phyloP scores from a whole-genome alignment of 2,329 filamentous ascomycete species.

The Ilyonectria robusta region DNA sequence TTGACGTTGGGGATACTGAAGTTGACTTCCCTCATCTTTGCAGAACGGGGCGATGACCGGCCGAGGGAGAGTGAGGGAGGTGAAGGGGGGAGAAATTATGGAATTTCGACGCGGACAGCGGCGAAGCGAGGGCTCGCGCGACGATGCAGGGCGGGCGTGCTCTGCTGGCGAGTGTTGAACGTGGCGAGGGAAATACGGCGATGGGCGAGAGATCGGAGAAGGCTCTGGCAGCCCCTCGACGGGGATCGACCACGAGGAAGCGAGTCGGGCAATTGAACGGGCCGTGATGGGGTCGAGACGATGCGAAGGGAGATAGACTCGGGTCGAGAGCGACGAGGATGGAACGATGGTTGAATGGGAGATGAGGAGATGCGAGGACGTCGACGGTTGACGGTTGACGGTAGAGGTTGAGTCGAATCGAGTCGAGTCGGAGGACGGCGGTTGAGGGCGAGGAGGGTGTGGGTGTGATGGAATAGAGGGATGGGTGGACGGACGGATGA shows the following conservation, averaged over 20 bases:
- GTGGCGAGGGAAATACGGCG: constrained; percentile 10
- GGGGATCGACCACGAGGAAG: constrained; percentile 31
- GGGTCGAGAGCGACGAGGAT: constrained; percentile 7
- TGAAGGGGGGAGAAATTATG: constrained; percentile 21
- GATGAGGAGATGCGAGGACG: constrained; percentile 18
- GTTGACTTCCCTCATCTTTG: constrained; percentile 98
- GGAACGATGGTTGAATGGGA: constrained; percentile 10
- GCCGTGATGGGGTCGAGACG: constrained; percentile 18
- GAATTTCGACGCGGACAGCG: constrained; percentile 31
- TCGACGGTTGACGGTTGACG: constrained; percentile 6
- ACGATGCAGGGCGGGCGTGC: constrained; percentile 15
- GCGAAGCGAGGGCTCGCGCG: constrained; percentile 27
- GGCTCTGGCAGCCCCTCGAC: constrained; percentile 36
- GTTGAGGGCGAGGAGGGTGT: constrained; percentile 21
- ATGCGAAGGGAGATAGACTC: constrained; percentile 22
- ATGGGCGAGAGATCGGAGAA: constrained; percentile 23
- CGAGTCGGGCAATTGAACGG: constrained; percentile 27
- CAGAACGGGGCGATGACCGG: constrained; percentile 40
- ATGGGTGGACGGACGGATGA: constrained; percentile 22
- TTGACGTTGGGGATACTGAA: constrained; percentile 99
- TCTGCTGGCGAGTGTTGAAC: constrained; percentile 10
- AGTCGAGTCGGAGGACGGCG: constrained; percentile 3
- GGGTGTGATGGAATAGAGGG: constrained; percentile 16
- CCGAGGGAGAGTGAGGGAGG: constrained; percentile 31
- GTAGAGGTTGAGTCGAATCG: constrained; percentile 13